Evolutionary conservation across 306 rosid species (phyloP), one percentile per base, ranked within the genome.

Genomic region (Luffa aegyptiaca): DNA sequence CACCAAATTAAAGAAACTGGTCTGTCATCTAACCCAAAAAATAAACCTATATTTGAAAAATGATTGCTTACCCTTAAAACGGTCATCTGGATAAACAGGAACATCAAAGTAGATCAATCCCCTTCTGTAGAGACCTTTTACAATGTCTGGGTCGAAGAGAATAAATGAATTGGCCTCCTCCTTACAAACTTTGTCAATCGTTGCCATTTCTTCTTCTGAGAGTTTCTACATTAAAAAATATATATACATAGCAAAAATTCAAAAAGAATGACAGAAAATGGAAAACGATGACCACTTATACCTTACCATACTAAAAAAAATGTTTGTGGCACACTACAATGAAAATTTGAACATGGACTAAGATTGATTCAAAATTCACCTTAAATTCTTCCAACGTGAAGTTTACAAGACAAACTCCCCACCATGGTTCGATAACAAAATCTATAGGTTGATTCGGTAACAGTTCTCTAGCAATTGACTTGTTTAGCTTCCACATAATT

Each of bases 401-500:
- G 89, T 94, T 94, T 84, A 92, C 98, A 65, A 94, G 90, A 86
- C 92, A 89, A 81, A 94, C 91, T 84, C 91, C 92, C 98, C 98
- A 94, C 98, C 98, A 94, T 37, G 96, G 91, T 81, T 92, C 97
- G 86, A 94, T 85, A 39, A 89, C 84, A 82, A 94, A 89, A 83
- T 92, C 98, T 80, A 92, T 94, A 64, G 98, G 97, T 79, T 92
- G 97, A 66, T 87, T 83, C 35, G 98, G 98, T 86, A 94, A 86
- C 76, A 83, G 91, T 79, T 94, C 98, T 85, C 90, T 94, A 79
- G 97, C 98, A 82, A 94, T 92, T 68, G 98, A 92, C 92, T 94
- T 94, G 87, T 92, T 94, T 85, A 94, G 83, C 90, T 94, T 94
- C 98, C 97, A 94, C 98, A 86, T 94, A 73, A 94, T 94, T 92